Evolutionary conservation across 768 basidiomycete species (phyloP).

Genomic region (Russula abietina): DNA sequence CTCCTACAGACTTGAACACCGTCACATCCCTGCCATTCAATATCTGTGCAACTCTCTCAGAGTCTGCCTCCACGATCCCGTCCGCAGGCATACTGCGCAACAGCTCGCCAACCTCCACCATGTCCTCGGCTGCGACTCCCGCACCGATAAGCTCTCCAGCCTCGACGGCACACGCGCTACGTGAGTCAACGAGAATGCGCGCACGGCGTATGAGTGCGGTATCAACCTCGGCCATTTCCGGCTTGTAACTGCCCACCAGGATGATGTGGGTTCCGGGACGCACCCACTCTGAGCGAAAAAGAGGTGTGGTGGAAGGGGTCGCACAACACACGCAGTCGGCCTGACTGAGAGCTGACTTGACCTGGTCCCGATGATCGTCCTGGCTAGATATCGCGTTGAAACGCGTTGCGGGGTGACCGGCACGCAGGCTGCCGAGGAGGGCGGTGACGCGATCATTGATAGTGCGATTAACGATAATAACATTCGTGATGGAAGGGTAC

Average conservation of each 20-base stretch:
- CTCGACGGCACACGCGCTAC: conserved; percentile 56
- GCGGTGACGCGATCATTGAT: conserved; percentile 41
- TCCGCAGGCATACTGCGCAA: conserved; percentile 27
- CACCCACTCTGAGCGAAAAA: conserved; percentile 66
- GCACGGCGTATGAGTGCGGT: conserved; percentile 44
- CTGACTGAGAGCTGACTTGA: conserved; percentile 33
- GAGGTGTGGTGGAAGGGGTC: conserved; percentile 61
- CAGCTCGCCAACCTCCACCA: conserved; percentile 69
- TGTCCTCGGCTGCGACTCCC: conserved; percentile 32
- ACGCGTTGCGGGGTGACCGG: conserved; percentile 28
- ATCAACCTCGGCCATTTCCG: conserved; percentile 74
- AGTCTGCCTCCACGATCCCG: no score
- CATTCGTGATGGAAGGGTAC: conserved; percentile 47
- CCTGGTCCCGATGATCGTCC: conserved; percentile 8
- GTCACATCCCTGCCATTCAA: conserved; percentile 41
- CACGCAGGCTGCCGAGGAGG: conserved; percentile 34
- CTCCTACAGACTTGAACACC: conserved; percentile 84
- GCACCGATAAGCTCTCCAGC: conserved; percentile 71
- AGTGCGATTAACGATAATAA: conserved; percentile 61
- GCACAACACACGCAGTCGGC: conserved; percentile 69
- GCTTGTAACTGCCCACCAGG: conserved; percentile 77
- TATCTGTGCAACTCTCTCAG: conserved; percentile 18
- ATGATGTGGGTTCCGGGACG: conserved; percentile 60
- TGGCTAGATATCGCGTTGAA: conserved; percentile 20
- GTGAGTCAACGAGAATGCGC: no score